A percentile compares a stretch with the other conserved stretches of the same genome.
Evolutionary conservation across 2,329 filamentous ascomycete species (phyloP).

Genomic region (Chaetothyriales sp.): DNA sequence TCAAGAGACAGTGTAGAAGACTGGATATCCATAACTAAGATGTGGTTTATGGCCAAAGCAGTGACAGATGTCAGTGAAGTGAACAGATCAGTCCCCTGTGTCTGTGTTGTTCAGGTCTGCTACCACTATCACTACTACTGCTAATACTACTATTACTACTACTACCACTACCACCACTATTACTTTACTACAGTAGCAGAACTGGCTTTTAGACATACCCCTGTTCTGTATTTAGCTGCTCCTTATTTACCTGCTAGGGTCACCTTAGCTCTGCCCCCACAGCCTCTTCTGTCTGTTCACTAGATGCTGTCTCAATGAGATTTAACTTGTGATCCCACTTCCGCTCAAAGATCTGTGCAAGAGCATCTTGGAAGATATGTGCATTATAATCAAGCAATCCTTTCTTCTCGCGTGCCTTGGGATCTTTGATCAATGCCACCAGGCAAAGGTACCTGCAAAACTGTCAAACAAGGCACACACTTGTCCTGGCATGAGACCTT

Average conservation of each 20-base stretch:
- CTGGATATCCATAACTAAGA: too few relatives aligned
- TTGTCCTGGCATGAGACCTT: constrained; percentile 18
- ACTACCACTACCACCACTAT: too few relatives aligned
- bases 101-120: too few relatives aligned
- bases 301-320: neutral
- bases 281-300: neutral
- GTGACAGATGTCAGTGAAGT: too few relatives aligned
- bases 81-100: too few relatives aligned
- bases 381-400: constrained; percentile 53
- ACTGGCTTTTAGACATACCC: too few relatives aligned
- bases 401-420: constrained; percentile 49
- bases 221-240: too few relatives aligned
- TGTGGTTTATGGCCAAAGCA: too few relatives aligned
- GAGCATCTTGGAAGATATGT: constrained; percentile 45
- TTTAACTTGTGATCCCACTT: neutral
- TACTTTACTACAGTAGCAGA: too few relatives aligned
- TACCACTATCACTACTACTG: too few relatives aligned
- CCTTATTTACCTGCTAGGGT: neutral
- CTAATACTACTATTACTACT: too few relatives aligned
- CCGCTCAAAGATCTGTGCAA: neutral
- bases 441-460: constrained; percentile 43
- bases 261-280: neutral
- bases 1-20: too few relatives aligned
- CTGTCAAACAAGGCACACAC: constrained; percentile 7
- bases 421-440: constrained; percentile 49